Base-by-base conservation (phyloP, 163 green algal species). In the Chlorella variabilis region DNA sequence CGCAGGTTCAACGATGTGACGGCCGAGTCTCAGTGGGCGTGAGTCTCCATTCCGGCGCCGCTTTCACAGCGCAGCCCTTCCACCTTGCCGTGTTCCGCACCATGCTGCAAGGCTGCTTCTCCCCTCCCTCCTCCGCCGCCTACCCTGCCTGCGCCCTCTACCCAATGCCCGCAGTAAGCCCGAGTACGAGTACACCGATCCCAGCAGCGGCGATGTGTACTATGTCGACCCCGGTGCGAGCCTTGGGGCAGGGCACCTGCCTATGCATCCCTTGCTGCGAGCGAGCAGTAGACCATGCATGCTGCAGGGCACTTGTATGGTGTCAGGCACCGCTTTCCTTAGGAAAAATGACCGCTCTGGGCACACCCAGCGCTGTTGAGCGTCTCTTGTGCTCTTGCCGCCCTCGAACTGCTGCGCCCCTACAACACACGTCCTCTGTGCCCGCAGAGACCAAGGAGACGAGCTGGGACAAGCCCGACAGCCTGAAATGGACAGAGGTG, bases 1-100 rank as follows among this genome's bases (percentile, higher is more conserved):
- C 15, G 45, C 54, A 63, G 54, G 76, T 84, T 69, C 39, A 84
- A 84, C 25, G 78, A 84, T 5, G 21, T 84, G 5, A 84, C 78
- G 4, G 31, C 27, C 2, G 62, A 76, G 45, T 70, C 41, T 0
- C 62, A 75, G 45, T 84, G 61, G 61, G 42, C 31, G 42, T 68
- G 27, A 61, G 58, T 36, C 3, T 29, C 58, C 6, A 18, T 59
- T 18, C 49, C 9, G n/a, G 17, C 45, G 63, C 63, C 63, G 27
- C 2, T 59, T 17, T 80, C 38, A n/a, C 38, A 80, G 13, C 13
- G 4, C 9, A 3, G 31, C 11, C 33, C 11, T 25, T 6, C 69
- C 29, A 4, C 15, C 54, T 20, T 62, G 54, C 54, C 54, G 2
- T 62, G 21, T 20, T n/a, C n/a, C n/a, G n/a, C n/a, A n/a, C n/a